Evolutionary conservation across 768 basidiomycete species (phyloP).

Genomic region (Lactarius evosmus): DNA sequence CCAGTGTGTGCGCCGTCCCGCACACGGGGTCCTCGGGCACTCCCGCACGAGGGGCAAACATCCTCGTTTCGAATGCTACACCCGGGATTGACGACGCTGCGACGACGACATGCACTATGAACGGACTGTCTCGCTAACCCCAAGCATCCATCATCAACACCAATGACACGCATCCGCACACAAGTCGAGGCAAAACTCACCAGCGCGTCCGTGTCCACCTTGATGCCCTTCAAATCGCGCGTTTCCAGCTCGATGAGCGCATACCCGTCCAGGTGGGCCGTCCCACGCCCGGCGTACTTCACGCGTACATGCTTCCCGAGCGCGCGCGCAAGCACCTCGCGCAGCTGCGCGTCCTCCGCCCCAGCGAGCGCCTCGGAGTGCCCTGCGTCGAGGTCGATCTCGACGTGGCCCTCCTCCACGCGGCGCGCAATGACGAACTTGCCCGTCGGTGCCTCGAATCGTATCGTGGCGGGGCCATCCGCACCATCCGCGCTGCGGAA

Average conservation of each 20-base stretch:
- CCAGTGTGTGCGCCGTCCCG: slow-evolving; percentile 33
- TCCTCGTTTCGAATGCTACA: slow-evolving; percentile 32
- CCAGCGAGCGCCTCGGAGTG: not conserved
- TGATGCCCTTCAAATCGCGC: slow-evolving; percentile 25
- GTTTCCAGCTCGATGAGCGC: slow-evolving; percentile 31
- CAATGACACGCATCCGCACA: not conserved
- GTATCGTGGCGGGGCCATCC: slow-evolving; percentile 2
- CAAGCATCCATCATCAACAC: not conserved
- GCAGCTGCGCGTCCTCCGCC: slow-evolving; percentile 18
- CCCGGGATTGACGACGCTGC: slow-evolving; percentile 17
- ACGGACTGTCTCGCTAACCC: slow-evolving; percentile 15
- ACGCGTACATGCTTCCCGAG: slow-evolving; percentile 17
- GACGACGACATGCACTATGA: slow-evolving; percentile 21
- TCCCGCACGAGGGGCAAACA: slow-evolving; percentile 32
- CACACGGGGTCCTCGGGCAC: slow-evolving; percentile 35
- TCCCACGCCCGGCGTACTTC: slow-evolving; percentile 9
- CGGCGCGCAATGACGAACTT: slow-evolving; percentile 9
- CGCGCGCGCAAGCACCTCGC: slow-evolving; percentile 10
- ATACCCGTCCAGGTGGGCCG: slow-evolving; percentile 18
- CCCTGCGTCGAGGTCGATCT: slow-evolving; percentile 25
- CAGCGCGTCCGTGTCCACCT: slow-evolving; percentile 26
- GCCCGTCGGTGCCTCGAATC: slow-evolving; percentile 13
- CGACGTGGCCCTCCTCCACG: slow-evolving; percentile 18
- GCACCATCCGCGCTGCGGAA: not conserved
- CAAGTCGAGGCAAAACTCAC: slow-evolving; percentile 23